Base-by-base conservation (phyloP, 83 land plant species). In the Picea engelmannii region DNA sequence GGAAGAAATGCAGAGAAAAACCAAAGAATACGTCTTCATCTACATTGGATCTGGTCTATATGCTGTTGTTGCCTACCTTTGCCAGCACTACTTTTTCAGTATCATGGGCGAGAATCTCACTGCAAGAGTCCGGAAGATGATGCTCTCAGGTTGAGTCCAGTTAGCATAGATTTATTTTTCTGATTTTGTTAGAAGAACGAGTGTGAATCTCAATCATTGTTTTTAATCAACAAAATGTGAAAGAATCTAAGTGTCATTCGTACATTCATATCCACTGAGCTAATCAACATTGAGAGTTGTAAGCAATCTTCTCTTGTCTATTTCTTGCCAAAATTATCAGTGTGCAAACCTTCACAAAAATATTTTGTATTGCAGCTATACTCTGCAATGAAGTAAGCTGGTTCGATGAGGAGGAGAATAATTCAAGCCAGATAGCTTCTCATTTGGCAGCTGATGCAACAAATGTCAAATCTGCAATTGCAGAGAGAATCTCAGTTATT, bases 71-170 rank as follows among this genome's bases (percentile, higher is more conserved):
- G 96, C 94, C 52, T 95, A 97, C 75, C 78, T 97, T 79, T 89
- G 90, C 16, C 98, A 97, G 86, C 98, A 95, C 80, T 97, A 95
- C 81, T 97, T 91, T 87, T 97, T 91, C 66, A 93, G 95, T 61
- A 83, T 95, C n/a, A 91, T 94, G 93, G 99, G 99, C 6, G 98
- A 95, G 82, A 93, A 91, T 70, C 93, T 91, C 75, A 93, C 95
- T 9, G 86, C 93, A 15, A 87, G 93, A 61, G 92, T 93, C 15
- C 66, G 95, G 79, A 86, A 88, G 52, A 89, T 93, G 95, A 93
- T 93, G 93, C 93, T 93, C 80, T 82, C 90, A 79, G 95, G 95
- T 93, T 78, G 35, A 76, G 47, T 78, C 44, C 52, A 75, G 31
- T 49, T 58, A 49, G 7, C 58, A 11, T 25, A 49, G 15, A 4